Evolutionary conservation across 2,329 filamentous ascomycete genomes (phyloP).

Genomic region (Hypoxylon rubiginosum): DNA sequence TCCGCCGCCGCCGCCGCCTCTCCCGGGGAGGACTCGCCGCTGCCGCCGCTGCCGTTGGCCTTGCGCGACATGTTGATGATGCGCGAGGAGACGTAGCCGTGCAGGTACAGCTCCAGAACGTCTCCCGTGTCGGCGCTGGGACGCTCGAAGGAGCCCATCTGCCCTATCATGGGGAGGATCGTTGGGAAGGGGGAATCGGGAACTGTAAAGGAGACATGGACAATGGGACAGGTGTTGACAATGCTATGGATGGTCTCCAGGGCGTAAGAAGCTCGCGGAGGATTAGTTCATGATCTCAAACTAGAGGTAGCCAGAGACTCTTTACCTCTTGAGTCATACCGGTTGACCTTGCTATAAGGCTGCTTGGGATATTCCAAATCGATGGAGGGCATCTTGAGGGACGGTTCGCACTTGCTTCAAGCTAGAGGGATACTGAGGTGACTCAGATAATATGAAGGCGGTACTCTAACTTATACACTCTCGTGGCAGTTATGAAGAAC

Average conservation of each 20-base stretch:
- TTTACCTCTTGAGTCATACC: conserved; percentile 74
- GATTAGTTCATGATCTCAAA: conserved; percentile 13
- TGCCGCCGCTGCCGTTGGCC: conserved; percentile 10
- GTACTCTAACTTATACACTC: conserved; percentile 17
- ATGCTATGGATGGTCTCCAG: conserved; percentile 79
- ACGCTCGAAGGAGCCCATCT: conserved; percentile 78
- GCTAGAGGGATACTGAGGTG: neutral
- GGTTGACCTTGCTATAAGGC: conserved; percentile 74
- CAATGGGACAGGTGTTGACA: conserved; percentile 78
- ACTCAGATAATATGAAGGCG: neutral
- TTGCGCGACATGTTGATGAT: conserved; percentile 75
- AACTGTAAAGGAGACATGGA: conserved; percentile 83
- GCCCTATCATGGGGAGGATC: conserved; percentile 87
- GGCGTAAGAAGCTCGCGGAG: conserved; percentile 74
- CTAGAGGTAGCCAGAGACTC: conserved; percentile 1
- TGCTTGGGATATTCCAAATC: conserved; percentile 73
- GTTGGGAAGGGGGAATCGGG: conserved; percentile 77
- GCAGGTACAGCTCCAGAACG: conserved; percentile 81
- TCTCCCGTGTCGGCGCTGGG: conserved; percentile 73
- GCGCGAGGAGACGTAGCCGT: conserved; percentile 85
- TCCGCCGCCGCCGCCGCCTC: conserved; percentile 48
- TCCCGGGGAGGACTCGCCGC: conserved; percentile 1
- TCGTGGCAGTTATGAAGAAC: neutral
- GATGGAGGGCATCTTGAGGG: conserved; percentile 57
- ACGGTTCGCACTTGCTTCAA: neutral